A percentile compares a stretch with the other conserved stretches of the same genome.
These are phyloP conservation scores for Leccinum pellstonianum DNA, from an alignment of 768 basidiomycete species.

Conservation along the genomic window DNA sequence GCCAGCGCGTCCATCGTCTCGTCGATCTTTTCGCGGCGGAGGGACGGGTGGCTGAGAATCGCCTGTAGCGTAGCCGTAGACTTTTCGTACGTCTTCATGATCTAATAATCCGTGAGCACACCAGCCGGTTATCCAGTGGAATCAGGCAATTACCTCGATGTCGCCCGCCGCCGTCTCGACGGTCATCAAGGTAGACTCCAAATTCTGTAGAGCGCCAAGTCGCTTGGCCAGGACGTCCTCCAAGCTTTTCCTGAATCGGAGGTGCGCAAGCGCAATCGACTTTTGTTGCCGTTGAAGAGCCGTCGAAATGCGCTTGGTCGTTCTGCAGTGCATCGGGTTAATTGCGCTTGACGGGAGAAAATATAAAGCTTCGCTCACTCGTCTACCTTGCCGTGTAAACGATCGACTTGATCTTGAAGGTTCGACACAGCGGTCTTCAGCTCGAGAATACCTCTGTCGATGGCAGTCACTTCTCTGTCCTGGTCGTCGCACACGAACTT, in stretches of 20 bases:
- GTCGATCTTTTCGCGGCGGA: slow-evolving; percentile 78
- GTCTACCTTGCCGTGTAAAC: slow-evolving; percentile 67
- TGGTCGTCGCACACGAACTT: slow-evolving; percentile 60
- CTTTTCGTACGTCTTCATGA: slow-evolving; percentile 82
- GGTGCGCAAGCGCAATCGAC: slow-evolving; percentile 65
- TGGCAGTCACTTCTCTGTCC: slow-evolving; percentile 56
- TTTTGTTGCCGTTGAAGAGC: slow-evolving; percentile 73
- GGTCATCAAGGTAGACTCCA: slow-evolving; percentile 73
- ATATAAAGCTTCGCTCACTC: slow-evolving; percentile 46
- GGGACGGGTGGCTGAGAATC: slow-evolving; percentile 76
- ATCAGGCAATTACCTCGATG: slow-evolving; percentile 60
- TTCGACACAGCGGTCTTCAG: slow-evolving; percentile 69
- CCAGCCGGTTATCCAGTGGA: neutral
- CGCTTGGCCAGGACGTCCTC: slow-evolving; percentile 78
- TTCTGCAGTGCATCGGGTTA: slow-evolving; percentile 41
- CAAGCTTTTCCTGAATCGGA: slow-evolving; percentile 79
- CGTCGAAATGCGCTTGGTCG: slow-evolving; percentile 58
- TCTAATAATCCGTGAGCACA: slow-evolving; percentile 42
- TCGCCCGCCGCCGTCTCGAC: slow-evolving; percentile 91
- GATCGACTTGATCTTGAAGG: slow-evolving; percentile 66
- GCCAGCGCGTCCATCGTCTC: slow-evolving; percentile 86
- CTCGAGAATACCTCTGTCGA: slow-evolving; percentile 81
- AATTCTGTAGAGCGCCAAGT: slow-evolving; percentile 65
- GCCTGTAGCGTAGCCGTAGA: slow-evolving; percentile 75
- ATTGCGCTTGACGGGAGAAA: neutral